Conservation (phyloP, 192 early-diverging fungal species). For the Podochytrium sp. region DNA sequence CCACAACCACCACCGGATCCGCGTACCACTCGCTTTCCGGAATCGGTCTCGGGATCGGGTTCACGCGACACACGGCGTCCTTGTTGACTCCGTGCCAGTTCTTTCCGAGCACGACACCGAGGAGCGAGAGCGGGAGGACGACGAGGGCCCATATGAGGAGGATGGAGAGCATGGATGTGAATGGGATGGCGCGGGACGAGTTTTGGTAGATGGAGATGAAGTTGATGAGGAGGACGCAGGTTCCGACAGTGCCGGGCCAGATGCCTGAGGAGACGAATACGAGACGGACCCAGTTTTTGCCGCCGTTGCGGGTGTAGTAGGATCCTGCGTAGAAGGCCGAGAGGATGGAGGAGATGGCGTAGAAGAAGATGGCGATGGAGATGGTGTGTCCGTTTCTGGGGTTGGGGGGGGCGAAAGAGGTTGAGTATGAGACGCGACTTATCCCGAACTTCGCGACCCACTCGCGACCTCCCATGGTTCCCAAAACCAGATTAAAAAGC, state of each 20-base stretch:
- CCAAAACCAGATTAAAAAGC: neutral
- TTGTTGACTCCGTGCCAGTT: conserved; percentile 62
- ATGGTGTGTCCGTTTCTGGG: conserved; percentile 70
- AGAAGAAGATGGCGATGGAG: conserved; percentile 78
- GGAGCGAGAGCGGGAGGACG: conserved; percentile 80
- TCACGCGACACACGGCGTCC: conserved; percentile 83
- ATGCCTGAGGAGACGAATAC: conserved; percentile 70
- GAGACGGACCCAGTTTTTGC: conserved; percentile 67
- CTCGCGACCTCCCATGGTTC: too few species aligned
- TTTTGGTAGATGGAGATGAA: conserved; percentile 78
- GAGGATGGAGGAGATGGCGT: conserved; percentile 72
- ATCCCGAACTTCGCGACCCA: neutral
- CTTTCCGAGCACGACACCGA: conserved; percentile 76
- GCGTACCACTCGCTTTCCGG: conserved; percentile 83
- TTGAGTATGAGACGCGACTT: neutral
- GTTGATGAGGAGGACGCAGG: conserved; percentile 74
- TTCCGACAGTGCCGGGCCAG: conserved; percentile 66
- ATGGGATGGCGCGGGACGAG: conserved; percentile 90
- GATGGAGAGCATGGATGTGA: conserved; percentile 80
- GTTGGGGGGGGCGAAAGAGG: neutral
- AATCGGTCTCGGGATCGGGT: conserved; percentile 93
- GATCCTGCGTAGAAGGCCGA: conserved; percentile 70
- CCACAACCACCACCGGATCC: conserved; percentile 71
- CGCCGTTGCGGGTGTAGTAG: conserved; percentile 70
- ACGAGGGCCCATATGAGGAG: conserved; percentile 82